phyloP scores from a whole-genome alignment of 352 stramenopile species.

The Pythium scleroteichum region DNA sequence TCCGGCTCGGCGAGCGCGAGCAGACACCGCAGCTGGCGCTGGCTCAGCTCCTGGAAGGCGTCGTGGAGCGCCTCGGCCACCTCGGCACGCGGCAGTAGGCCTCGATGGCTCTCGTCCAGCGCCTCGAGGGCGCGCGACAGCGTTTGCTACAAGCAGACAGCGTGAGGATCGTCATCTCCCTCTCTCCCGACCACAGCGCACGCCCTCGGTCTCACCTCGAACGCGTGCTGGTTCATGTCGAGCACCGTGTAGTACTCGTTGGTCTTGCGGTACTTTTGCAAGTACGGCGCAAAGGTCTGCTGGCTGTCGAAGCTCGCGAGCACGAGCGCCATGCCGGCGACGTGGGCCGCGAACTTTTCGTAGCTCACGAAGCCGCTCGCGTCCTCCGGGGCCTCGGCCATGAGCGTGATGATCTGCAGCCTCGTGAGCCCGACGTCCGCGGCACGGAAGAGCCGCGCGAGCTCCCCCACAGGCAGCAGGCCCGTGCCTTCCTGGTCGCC shows the following conservation, averaged over 20 bases:
- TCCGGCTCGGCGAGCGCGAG: constrained; percentile 64
- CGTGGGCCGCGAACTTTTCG: constrained; percentile 65
- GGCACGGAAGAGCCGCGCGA: constrained; percentile 54
- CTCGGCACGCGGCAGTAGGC: constrained; percentile 54
- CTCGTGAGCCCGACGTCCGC: constrained; percentile 75
- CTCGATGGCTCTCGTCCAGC: constrained; percentile 60
- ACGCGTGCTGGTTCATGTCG: constrained; percentile 79
- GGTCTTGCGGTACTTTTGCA: constrained; percentile 69
- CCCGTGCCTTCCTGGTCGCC: constrained; percentile 64
- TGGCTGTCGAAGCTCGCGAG: constrained; percentile 72
- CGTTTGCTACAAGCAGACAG: constrained; percentile 37
- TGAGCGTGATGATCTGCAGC: constrained; percentile 69
- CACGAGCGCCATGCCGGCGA: constrained; percentile 67
- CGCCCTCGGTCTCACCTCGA: constrained; percentile 45
- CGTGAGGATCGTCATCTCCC: background rate
- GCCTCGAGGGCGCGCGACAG: constrained; percentile 63
- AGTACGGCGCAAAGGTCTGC: constrained; percentile 50
- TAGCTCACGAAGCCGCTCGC: constrained; percentile 77
- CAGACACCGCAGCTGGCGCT: constrained; percentile 62
- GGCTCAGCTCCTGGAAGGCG: constrained; percentile 60
- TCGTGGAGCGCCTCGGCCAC: constrained; percentile 59
- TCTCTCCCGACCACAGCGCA: background rate
- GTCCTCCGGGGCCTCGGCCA: constrained; percentile 75
- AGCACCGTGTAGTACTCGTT: constrained; percentile 79
- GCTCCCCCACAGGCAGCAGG: constrained; percentile 57